A percentile compares a stretch with the other conserved stretches of the same genome.
These are phyloP conservation scores for Alternaria rosae DNA, from an alignment of 2,329 filamentous ascomycete species.

Conservation along the genomic window DNA sequence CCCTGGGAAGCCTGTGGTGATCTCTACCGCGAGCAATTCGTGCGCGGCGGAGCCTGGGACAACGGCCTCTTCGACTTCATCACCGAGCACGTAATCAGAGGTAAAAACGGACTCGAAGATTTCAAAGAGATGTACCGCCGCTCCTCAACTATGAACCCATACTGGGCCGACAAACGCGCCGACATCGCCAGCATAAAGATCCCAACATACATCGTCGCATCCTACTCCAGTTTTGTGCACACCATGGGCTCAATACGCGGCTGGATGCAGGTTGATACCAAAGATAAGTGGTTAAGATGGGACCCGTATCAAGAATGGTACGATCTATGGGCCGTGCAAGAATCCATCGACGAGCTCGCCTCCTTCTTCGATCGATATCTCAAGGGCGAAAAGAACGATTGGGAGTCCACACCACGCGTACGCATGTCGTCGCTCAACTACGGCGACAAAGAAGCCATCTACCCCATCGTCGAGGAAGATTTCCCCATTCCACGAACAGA, in stretches of 20 bases:
- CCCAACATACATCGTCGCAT: conserved; percentile 22
- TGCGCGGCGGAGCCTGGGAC: conserved; percentile 20
- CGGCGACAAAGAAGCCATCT: conserved; percentile 17
- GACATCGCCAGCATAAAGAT: conserved; percentile 21
- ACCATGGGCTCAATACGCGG: conserved; percentile 26
- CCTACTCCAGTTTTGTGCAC: conserved; percentile 22
- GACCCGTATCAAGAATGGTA: conserved; percentile 27
- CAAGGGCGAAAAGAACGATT: conserved; percentile 55
- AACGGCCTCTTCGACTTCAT: conserved; percentile 17
- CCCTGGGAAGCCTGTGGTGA: conserved; percentile 57
- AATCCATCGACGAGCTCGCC: conserved; percentile 20
- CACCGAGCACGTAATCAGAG: conserved; percentile 30
- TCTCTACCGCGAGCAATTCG: conserved; percentile 20
- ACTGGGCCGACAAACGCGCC: conserved; percentile 22
- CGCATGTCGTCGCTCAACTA: conserved; percentile 50
- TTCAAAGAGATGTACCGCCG: conserved; percentile 19
- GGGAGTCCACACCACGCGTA: conserved; percentile 58
- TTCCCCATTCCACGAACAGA: conserved; percentile 26
- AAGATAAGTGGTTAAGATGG: conserved; percentile 27
- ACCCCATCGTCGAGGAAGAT: conserved; percentile 22
- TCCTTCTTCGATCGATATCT: conserved; percentile 59
- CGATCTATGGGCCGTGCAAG: conserved; percentile 19
- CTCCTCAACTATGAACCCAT: conserved; percentile 16
- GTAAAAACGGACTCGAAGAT: conserved; percentile 15
- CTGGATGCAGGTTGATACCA: conserved; percentile 12